Evolutionary conservation across 2,329 filamentous ascomycete species (phyloP).

Genomic region (Cryphonectria radicalis): DNA sequence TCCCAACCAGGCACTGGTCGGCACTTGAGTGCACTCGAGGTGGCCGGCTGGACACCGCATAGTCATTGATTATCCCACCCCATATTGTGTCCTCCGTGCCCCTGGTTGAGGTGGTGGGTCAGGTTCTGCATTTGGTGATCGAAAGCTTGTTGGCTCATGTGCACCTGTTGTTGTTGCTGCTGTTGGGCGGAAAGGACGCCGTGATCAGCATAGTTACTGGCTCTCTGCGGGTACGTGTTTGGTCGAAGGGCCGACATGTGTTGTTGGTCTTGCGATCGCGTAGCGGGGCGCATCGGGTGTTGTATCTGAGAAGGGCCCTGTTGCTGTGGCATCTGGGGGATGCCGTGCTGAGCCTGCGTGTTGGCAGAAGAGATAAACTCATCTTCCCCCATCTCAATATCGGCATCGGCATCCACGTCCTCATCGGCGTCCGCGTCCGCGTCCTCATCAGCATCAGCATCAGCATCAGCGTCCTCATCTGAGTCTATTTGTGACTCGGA

Average conservation of each 20-base stretch:
- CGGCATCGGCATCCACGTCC: slow-evolving; percentile 25
- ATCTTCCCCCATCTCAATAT: slow-evolving; percentile 20
- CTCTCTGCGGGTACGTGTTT: slow-evolving; percentile 18
- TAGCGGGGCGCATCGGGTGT: slow-evolving; percentile 10
- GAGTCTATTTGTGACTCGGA: slow-evolving; percentile 21
- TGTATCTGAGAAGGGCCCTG: slow-evolving; percentile 8
- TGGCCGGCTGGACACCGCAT: slow-evolving; percentile 22
- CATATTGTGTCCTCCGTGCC: slow-evolving; percentile 21
- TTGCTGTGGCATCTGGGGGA: slow-evolving; percentile 19
- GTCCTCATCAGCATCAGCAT: slow-evolving; percentile 19
- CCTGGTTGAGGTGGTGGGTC: slow-evolving; percentile 22
- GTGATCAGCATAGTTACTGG: slow-evolving; percentile 9
- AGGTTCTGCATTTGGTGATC: slow-evolving; percentile 21
- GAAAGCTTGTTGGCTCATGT: slow-evolving; percentile 25
- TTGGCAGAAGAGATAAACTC: slow-evolving; percentile 19
- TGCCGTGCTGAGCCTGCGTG: slow-evolving; percentile 14
- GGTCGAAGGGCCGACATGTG: slow-evolving; percentile 19
- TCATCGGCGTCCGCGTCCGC: slow-evolving; percentile 16
- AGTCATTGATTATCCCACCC: slow-evolving; percentile 28
- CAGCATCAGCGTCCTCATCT: slow-evolving; percentile 24
- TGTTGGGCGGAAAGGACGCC: slow-evolving; percentile 25
- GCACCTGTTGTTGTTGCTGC: slow-evolving; percentile 12
- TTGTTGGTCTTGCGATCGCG: slow-evolving; percentile 16
- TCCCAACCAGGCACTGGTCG: slow-evolving; percentile 21
- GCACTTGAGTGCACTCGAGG: slow-evolving; percentile 11